Evolutionary conservation across 2,329 filamentous ascomycete species (phyloP).

Genomic region (Ceratocystis colombiana): DNA sequence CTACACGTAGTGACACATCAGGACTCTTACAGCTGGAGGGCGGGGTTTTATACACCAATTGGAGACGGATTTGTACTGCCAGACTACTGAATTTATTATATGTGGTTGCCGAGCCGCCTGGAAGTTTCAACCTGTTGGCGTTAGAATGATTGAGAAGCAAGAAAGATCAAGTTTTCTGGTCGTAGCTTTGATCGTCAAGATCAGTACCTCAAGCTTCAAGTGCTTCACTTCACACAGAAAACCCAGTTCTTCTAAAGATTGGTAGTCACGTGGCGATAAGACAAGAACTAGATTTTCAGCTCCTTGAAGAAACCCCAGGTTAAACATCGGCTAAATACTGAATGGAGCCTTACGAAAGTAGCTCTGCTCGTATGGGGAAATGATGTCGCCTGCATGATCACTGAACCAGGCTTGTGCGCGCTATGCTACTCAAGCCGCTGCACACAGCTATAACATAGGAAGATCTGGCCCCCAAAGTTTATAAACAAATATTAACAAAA

Average conservation of each 20-base stretch:
- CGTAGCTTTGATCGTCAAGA: no score
- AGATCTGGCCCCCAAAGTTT: no score
- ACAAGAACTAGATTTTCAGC: background rate
- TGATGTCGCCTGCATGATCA: background rate
- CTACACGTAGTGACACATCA: background rate
- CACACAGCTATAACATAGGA: no score
- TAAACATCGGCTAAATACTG: background rate
- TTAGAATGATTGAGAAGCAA: background rate
- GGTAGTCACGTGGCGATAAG: constrained; percentile 15
- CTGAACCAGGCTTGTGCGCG: no score
- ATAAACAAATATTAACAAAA: no score
- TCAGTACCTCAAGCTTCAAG: background rate
- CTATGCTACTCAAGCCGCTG: no score
- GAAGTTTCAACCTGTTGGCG: no score
- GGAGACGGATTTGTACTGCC: background rate
- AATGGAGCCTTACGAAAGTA: background rate
- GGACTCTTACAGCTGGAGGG: no score
- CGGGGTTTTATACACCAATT: constrained; percentile 2
- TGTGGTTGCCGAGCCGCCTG: background rate
- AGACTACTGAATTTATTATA: background rate
- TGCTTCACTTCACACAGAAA: constrained; percentile 5
- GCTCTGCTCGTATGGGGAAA: no score
- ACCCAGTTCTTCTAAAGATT: background rate
- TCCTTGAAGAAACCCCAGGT: background rate
- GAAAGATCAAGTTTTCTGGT: no score